phyloP scores from a whole-genome alignment of 1,284 basidiomycete genomes.

The Anthracocystis walkeri region DNA sequence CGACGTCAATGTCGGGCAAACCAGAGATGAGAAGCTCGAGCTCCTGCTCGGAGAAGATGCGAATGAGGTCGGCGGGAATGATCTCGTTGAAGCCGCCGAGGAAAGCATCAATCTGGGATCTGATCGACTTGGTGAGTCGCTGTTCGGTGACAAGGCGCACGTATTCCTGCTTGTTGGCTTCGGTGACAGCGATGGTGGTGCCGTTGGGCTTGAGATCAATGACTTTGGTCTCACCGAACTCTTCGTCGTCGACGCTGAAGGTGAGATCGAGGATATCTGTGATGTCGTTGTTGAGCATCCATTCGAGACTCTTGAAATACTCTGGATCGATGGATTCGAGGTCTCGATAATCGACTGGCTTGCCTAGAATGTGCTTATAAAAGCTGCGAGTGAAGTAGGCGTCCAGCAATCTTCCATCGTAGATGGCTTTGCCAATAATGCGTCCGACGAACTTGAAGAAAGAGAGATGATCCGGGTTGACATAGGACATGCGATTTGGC shows the following conservation, averaged over 20 bases:
- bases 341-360: conserved; percentile 66
- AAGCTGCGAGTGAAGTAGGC: conserved; percentile 86
- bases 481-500: conserved; percentile 87
- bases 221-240: conserved; percentile 71
- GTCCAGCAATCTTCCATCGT: conserved; percentile 93
- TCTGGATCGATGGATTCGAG: conserved; percentile 71
- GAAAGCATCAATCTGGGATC: conserved; percentile 77
- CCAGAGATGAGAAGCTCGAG: conserved; percentile 97
- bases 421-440: conserved; percentile 93
- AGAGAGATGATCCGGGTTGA: conserved; percentile 90
- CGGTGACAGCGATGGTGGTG: conserved; percentile 68
- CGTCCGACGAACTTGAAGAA: conserved; percentile 99
- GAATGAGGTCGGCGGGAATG: conserved; percentile 75
- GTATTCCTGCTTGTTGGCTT: conserved; percentile 96
- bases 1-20: conserved; percentile 97
- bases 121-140: conserved; percentile 89
- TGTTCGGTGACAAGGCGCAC: conserved; percentile 92
- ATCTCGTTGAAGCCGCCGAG: conserved; percentile 95
- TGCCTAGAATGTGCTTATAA: conserved; percentile 68
- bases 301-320: conserved; percentile 83
- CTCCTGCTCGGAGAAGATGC: conserved; percentile 93
- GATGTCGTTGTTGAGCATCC: conserved; percentile 73
- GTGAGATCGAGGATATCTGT: conserved; percentile 81
- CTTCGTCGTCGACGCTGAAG: conserved; percentile 90
- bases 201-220: conserved; percentile 67